Evolutionary conservation across 2,329 filamentous ascomycete genomes (phyloP).

Genomic region (Calonectria pteridis): DNA sequence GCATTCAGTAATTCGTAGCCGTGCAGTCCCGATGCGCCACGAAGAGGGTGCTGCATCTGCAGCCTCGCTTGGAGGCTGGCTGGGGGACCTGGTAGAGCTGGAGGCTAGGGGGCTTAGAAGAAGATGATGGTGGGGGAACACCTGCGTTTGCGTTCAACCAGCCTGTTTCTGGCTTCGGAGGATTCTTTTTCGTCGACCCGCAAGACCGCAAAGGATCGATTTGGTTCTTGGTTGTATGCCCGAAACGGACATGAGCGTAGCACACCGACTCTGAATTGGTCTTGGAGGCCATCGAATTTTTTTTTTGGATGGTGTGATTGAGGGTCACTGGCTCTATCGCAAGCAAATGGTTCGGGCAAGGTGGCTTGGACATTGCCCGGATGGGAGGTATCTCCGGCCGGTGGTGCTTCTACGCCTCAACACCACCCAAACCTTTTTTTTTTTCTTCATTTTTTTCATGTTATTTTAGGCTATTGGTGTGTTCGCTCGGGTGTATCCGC

Average conservation of each 20-base stretch:
- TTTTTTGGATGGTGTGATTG: not conserved
- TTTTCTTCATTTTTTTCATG: not conserved
- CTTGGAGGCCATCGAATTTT: constrained; percentile 1
- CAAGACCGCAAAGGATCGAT: not conserved
- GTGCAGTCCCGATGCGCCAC: constrained; percentile 3
- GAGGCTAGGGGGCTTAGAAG: constrained; percentile 21
- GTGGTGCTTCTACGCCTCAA: constrained; percentile 3
- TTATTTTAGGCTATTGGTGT: constrained; percentile 11
- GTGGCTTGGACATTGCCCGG: constrained; percentile 14
- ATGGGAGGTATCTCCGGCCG: constrained; percentile 1
- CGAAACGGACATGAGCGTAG: constrained; percentile 10
- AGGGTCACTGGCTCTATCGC: not conserved
- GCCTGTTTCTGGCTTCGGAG: constrained; percentile 14
- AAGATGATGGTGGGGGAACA: constrained; percentile 3
- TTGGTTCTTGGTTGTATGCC: not conserved
- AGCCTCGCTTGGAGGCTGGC: constrained; percentile 18
- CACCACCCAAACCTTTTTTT: not conserved
- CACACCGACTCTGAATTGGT: not conserved
- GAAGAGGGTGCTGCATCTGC: not conserved
- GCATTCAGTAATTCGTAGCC: constrained; percentile 14
- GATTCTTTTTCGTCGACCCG: not conserved
- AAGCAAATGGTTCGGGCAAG: not conserved
- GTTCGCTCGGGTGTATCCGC: constrained; percentile 20
- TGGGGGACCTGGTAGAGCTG: constrained; percentile 20
- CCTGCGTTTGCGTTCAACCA: not conserved